Evolutionary conservation across 73 alveolate species (phyloP).

Genomic region (Effrenium voratum): DNA sequence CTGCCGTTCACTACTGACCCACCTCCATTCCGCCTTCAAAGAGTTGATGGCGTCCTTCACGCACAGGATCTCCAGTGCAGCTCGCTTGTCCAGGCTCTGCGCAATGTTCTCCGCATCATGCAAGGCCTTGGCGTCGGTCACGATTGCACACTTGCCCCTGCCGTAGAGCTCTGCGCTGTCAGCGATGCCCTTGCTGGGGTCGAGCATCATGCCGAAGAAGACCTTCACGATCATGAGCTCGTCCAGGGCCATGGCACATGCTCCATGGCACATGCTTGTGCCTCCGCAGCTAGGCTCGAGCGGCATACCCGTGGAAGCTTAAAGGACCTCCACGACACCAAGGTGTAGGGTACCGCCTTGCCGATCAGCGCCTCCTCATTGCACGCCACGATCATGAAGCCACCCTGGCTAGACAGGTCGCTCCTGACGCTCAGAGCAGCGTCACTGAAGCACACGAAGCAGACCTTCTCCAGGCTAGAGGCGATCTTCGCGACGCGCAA

Average conservation of each 20-base stretch:
- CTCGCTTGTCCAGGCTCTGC: slow-evolving; percentile 12
- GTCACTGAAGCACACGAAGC: not conserved
- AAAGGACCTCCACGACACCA: not conserved
- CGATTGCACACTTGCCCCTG: not conserved
- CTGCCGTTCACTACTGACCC: not conserved
- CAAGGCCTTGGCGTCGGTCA: not conserved
- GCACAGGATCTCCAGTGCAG: not conserved
- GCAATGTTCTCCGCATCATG: slow-evolving; percentile 3
- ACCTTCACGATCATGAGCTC: not conserved
- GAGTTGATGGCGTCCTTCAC: not conserved
- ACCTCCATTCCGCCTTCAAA: not conserved
- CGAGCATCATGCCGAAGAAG: not conserved
- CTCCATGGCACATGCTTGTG: slow-evolving; percentile 2
- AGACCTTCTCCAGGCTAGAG: not conserved
- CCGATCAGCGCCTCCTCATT: not conserved
- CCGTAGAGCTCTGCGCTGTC: too few species aligned
- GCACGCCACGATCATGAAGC: not conserved
- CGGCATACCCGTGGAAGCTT: not conserved
- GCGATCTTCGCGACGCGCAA: too few species aligned
- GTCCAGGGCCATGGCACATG: not conserved
- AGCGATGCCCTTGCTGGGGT: not conserved
- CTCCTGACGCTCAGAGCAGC: not conserved
- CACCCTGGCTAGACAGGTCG: not conserved
- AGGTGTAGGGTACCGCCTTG: not conserved
- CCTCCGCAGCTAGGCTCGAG: not conserved